Evolutionary conservation across 2,329 filamentous ascomycete genomes (phyloP).

Genomic region (Trichoderma hamatum): DNA sequence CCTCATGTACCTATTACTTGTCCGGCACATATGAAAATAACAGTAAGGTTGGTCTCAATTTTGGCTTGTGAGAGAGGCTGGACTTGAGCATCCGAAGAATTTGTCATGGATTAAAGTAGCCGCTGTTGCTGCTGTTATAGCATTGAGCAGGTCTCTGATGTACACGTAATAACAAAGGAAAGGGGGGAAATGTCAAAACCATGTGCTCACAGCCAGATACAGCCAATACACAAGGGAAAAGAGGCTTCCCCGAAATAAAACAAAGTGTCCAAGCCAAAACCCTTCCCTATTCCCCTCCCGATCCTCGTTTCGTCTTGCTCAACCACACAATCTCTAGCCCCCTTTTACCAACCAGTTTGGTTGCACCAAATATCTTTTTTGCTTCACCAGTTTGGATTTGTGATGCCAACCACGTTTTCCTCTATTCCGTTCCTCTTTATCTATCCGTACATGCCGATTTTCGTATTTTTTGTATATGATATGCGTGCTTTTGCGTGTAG

Average conservation of each 20-base stretch:
- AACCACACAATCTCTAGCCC: conserved; percentile 1
- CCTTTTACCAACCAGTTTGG: not conserved
- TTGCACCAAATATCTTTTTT: conserved; percentile 4
- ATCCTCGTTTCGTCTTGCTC: conserved; percentile 1
- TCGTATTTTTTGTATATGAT: not conserved
- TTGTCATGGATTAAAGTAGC: conserved; percentile 23
- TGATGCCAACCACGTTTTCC: conserved; percentile 11
- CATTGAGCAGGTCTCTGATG: conserved; percentile 34
- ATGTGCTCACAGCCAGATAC: conserved; percentile 33
- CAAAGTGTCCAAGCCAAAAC: conserved; percentile 13
- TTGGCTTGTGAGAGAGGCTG: not conserved
- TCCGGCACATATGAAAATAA: not conserved
- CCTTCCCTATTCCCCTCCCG: conserved; percentile 12
- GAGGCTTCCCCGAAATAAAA: conserved; percentile 2
- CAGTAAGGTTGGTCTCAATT: not conserved
- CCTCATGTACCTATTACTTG: not conserved
- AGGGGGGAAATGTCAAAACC: conserved; percentile 4
- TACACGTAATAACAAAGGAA: conserved; percentile 32
- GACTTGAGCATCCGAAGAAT: conserved; percentile 17
- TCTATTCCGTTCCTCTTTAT: conserved; percentile 25
- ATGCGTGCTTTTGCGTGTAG: not conserved
- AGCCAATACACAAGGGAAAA: conserved; percentile 19
- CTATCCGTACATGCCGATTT: conserved; percentile 27
- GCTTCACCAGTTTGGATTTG: conserved; percentile 6
- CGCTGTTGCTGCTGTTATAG: conserved; percentile 13